phyloP scores from a whole-genome alignment of 176 grass and related monocot species.

The Alopecurus myosuroides region DNA sequence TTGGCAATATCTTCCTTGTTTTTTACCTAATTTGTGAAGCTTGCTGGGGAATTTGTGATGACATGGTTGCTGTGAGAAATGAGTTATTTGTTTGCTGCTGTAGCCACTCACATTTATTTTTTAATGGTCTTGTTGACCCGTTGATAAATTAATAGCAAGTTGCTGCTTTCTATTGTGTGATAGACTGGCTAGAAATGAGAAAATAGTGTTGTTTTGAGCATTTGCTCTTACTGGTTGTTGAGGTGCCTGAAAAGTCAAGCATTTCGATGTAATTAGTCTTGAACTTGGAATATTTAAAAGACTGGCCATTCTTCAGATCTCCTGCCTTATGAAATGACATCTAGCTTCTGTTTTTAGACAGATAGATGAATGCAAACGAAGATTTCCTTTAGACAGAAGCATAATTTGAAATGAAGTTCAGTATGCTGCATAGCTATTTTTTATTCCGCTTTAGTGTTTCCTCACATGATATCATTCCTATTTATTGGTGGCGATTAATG shows the following conservation, averaged over 20 bases:
- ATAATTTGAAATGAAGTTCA: neutral
- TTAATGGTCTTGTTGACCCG: neutral
- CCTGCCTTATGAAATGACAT: neutral
- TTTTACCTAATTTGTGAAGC: neutral
- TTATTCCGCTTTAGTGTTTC: neutral
- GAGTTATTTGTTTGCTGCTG: neutral
- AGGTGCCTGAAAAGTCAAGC: neutral
- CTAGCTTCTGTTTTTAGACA: neutral
- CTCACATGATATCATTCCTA: neutral
- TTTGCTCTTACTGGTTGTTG: neutral
- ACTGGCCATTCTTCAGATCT: neutral
- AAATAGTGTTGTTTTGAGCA: neutral
- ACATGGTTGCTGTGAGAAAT: neutral
- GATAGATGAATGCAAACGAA: neutral
- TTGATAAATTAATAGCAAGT: neutral
- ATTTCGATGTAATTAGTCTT: neutral
- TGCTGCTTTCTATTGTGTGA: neutral
- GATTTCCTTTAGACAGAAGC: neutral
- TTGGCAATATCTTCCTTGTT: constrained; percentile 15
- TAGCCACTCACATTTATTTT: neutral
- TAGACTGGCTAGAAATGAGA: neutral
- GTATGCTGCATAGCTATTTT: neutral
- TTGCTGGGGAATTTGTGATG: neutral
- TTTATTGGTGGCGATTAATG: neutral
- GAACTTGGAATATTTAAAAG: neutral